These are phyloP conservation scores for Begonia masoniana DNA, from an alignment of 306 rosid genomes.

Conservation along the genomic window DNA sequence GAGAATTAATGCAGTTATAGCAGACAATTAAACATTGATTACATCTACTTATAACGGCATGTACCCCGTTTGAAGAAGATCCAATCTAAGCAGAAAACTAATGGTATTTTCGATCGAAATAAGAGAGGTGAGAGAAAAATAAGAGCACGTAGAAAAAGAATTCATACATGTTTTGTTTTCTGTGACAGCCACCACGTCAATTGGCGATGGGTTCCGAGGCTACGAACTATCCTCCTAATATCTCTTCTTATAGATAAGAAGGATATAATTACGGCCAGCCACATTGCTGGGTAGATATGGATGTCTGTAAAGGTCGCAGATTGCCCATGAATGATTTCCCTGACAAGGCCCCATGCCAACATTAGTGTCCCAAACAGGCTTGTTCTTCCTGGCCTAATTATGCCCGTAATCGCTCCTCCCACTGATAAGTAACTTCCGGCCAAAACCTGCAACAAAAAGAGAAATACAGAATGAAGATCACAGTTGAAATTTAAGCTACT, in stretches of 20 bases:
- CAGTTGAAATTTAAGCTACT: too few species aligned
- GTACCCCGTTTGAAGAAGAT: too few species aligned
- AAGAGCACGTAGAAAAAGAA: too few species aligned
- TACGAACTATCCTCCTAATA: conserved; percentile 53
- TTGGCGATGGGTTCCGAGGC: conserved; percentile 14
- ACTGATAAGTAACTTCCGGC: conserved; percentile 76
- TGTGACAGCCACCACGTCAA: conserved; percentile 10
- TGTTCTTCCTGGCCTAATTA: conserved; percentile 55
- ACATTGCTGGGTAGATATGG: conserved; percentile 44
- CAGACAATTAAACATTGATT: too few species aligned
- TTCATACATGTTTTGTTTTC: neutral
- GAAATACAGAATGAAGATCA: neutral
- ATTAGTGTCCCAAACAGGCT: conserved; percentile 57
- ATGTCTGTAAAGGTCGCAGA: conserved; percentile 18
- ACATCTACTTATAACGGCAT: too few species aligned
- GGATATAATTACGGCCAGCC: conserved; percentile 38
- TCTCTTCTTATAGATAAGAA: conserved; percentile 65
- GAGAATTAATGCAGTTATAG: too few species aligned
- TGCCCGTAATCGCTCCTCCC: conserved; percentile 58
- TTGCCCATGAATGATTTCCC: conserved; percentile 31
- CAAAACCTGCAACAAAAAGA: conserved; percentile 40
- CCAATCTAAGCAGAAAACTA: too few species aligned
- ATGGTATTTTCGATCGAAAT: too few species aligned
- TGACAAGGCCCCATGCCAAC: conserved; percentile 54
- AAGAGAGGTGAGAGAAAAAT: too few species aligned